Evolutionary conservation across 352 stramenopile species (phyloP).

Genomic region (Pythium phragmitis): DNA sequence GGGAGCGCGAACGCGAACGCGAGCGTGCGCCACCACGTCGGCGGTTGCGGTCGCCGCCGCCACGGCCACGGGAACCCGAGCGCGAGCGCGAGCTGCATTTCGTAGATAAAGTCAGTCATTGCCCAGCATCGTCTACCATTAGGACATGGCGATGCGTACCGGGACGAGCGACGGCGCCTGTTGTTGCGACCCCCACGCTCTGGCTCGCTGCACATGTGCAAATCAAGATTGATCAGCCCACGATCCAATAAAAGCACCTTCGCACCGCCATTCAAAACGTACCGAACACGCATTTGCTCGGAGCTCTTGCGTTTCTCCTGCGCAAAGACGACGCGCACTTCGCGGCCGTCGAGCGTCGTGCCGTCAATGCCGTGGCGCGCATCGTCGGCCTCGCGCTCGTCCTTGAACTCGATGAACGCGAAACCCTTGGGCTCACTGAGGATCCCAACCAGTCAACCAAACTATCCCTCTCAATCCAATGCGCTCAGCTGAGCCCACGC

Average conservation of each 20-base stretch:
- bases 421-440: constrained; percentile 91
- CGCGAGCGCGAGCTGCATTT: constrained; percentile 43
- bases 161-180: constrained; percentile 17
- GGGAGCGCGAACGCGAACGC: constrained; percentile 41
- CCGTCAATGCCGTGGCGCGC: constrained; percentile 91
- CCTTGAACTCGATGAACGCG: constrained; percentile 95
- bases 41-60: constrained; percentile 19
- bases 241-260: constrained; percentile 2
- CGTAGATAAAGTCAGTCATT: neutral
- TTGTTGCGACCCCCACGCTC: constrained; percentile 15
- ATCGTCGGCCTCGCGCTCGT: constrained; percentile 89
- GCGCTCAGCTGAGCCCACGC: constrained; percentile 11
- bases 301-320: constrained; percentile 95
- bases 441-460: constrained; percentile 5
- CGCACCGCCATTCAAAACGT: constrained; percentile 1
- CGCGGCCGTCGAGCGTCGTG: constrained; percentile 89
- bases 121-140: neutral
- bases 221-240: neutral
- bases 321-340: constrained; percentile 95
- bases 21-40: constrained; percentile 24
- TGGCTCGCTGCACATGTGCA: constrained; percentile 1
- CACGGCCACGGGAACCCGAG: constrained; percentile 36
- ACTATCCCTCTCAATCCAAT: neutral
- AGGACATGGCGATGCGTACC: neutral
- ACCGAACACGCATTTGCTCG: constrained; percentile 91